These are phyloP conservation scores for Irpex sp. DNA, from an alignment of 1,284 basidiomycete genomes.

Conservation along the genomic window DNA sequence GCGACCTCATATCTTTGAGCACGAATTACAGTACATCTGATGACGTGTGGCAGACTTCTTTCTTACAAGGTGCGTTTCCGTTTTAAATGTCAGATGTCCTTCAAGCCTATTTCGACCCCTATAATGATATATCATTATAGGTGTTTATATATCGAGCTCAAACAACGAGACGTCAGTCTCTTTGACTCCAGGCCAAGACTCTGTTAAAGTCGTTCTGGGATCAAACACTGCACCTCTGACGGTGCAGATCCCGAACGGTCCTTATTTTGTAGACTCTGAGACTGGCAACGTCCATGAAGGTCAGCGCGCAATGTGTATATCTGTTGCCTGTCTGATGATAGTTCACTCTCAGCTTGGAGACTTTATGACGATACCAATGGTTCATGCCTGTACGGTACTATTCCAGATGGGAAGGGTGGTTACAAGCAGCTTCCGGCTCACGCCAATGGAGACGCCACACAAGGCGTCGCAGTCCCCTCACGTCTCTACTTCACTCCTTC, in stretches of 20 bases:
- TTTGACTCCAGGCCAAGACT: conserved; percentile 11
- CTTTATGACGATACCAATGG: conserved; percentile 29
- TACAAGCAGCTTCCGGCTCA: conserved; percentile 24
- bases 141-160: conserved; percentile 21
- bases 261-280: conserved; percentile 24
- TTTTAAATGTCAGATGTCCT: no score
- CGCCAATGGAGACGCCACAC: conserved; percentile 24
- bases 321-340: no score
- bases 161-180: conserved; percentile 6
- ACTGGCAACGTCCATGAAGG: conserved; percentile 26
- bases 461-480: conserved; percentile 28
- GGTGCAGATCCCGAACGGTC: conserved; percentile 20
- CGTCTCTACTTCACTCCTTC: conserved; percentile 29
- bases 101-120: background rate
- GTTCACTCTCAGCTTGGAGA: conserved; percentile 18
- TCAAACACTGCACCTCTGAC: conserved; percentile 17
- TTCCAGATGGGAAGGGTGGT: conserved; percentile 22
- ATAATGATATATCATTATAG: conserved; percentile 8
- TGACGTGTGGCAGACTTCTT: conserved; percentile 26
- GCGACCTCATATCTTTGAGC: conserved; percentile 9
- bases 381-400: conserved; percentile 27
- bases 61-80: conserved; percentile 20
- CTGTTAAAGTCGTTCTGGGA: conserved; percentile 17
- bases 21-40: conserved; percentile 17
- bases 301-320: background rate